Conservation (phyloP, 2,329 filamentous ascomycete genomes). For the Mycosphaerella sp. region DNA sequence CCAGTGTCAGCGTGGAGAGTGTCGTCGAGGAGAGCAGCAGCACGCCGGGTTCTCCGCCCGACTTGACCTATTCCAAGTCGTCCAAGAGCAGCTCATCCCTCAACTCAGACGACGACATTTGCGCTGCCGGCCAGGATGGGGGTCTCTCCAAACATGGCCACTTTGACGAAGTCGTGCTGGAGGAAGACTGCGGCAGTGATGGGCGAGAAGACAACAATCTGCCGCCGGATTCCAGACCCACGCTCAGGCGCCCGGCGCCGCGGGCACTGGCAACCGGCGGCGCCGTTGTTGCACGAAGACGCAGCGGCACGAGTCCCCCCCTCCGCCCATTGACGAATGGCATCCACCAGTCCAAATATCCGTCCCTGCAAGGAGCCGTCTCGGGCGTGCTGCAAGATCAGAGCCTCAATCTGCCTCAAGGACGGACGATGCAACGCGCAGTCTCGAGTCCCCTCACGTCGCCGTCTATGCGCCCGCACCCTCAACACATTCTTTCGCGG, state of each 20-base stretch:
- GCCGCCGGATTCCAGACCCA: constrained; percentile 31
- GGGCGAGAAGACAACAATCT: constrained; percentile 45
- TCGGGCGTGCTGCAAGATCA: constrained; percentile 34
- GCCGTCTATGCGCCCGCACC: constrained; percentile 20
- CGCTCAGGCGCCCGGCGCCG: constrained; percentile 24
- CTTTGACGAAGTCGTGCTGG: constrained; percentile 90
- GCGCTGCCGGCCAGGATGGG: constrained; percentile 17
- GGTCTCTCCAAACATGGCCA: constrained; percentile 63
- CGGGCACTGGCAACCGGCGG: constrained; percentile 14
- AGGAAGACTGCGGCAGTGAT: constrained; percentile 43
- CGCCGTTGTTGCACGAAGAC: constrained; percentile 4
- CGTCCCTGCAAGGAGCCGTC: constrained; percentile 38
- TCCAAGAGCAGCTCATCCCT: constrained; percentile 73
- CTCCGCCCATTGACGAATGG: constrained; percentile 17
- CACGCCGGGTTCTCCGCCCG: constrained; percentile 23
- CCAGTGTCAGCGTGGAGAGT: constrained; percentile 18
- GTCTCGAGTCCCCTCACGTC: constrained; percentile 34
- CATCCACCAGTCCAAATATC: constrained; percentile 26
- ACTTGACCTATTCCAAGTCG: constrained; percentile 67
- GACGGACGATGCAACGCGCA: constrained; percentile 35
- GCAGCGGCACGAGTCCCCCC: constrained; percentile 18
- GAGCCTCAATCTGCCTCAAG: constrained; percentile 35
- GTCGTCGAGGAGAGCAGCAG: constrained; percentile 17
- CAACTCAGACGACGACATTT: constrained; percentile 57
- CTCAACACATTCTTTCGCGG: constrained; percentile 24